Conservation (phyloP, 2,329 filamentous ascomycete species). For the Exserohilum rostratum region DNA sequence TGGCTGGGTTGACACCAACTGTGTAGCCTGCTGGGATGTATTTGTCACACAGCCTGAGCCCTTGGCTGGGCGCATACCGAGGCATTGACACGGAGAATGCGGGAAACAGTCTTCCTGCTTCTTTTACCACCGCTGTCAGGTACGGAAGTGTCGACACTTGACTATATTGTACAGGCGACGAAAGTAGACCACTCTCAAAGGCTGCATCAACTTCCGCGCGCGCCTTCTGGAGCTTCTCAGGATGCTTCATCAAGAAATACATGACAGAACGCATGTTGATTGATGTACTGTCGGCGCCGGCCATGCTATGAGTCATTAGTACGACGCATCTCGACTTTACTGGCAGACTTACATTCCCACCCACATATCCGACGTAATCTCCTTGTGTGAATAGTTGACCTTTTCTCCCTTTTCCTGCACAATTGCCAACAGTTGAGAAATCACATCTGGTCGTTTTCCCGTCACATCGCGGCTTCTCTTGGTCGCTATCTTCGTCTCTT, state of each 20-base stretch:
- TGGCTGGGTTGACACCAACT: conserved; percentile 76
- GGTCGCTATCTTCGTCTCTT: conserved; percentile 21
- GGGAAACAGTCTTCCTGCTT: conserved; percentile 76
- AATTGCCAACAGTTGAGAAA: conserved; percentile 39
- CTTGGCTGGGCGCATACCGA: conserved; percentile 69
- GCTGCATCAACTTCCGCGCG: conserved; percentile 28
- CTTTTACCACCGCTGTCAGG: conserved; percentile 76
- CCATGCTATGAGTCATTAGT: conserved; percentile 29
- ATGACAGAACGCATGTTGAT: conserved; percentile 44
- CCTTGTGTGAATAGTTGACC: conserved; percentile 35
- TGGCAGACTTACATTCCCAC: conserved; percentile 35
- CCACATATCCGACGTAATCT: conserved; percentile 38
- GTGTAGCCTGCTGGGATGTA: conserved; percentile 71
- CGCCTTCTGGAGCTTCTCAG: conserved; percentile 17
- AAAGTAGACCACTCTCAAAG: conserved; percentile 15
- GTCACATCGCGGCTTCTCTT: conserved; percentile 16
- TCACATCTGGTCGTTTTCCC: conserved; percentile 34
- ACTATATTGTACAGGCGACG: conserved; percentile 16
- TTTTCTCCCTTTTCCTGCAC: conserved; percentile 37
- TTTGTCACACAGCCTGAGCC: conserved; percentile 66
- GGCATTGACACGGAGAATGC: conserved; percentile 74
- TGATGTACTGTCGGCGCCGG: conserved; percentile 47
- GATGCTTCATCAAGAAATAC: conserved; percentile 49
- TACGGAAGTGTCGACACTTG: conserved; percentile 72
- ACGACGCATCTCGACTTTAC: background rate